A percentile compares a stretch with the other conserved stretches of the same genome.
phyloP scores from a whole-genome alignment of 345 rosid species.

The Bretschneidera sinensis region DNA sequence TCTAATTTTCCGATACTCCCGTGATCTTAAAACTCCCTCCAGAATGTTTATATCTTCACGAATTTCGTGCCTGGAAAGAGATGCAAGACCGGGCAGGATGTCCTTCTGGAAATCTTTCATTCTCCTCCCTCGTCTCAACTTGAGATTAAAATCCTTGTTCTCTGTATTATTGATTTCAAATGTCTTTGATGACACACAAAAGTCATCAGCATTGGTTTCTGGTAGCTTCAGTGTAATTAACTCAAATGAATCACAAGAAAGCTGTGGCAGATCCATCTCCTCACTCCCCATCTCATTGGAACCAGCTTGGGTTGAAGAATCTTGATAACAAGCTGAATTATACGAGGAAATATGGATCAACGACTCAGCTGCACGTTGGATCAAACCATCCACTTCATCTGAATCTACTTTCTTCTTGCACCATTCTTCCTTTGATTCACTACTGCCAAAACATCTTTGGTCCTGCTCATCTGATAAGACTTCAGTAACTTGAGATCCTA shows the following conservation, averaged over 20 bases:
- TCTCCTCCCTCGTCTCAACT: constrained; percentile 73
- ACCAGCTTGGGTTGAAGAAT: constrained; percentile 15
- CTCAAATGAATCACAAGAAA: constrained; percentile 60
- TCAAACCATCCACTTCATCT: constrained; percentile 24
- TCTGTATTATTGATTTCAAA: constrained; percentile 34
- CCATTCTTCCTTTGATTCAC: constrained; percentile 11
- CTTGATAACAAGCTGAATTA: constrained; percentile 21
- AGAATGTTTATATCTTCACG: constrained; percentile 65
- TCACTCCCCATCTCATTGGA: constrained; percentile 23
- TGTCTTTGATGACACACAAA: constrained; percentile 51
- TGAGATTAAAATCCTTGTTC: constrained; percentile 43
- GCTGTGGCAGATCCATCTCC: constrained; percentile 25
- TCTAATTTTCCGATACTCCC: constrained; percentile 65
- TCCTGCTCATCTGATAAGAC: constrained; percentile 20
- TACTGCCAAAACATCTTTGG: constrained; percentile 16
- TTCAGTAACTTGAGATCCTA: constrained; percentile 16
- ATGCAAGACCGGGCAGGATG: constrained; percentile 57
- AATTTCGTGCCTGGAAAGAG: constrained; percentile 69
- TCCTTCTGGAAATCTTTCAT: constrained; percentile 79
- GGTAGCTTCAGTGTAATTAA: constrained; percentile 40
- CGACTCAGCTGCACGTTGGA: constrained; percentile 58
- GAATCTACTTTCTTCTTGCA: constrained; percentile 21
- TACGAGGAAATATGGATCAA: constrained; percentile 38
- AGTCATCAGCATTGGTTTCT: constrained; percentile 44
- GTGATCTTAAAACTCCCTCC: constrained; percentile 70